phyloP scores from a whole-genome alignment of 441 rosid genomes.

The Euphorbia schlechtendalii region DNA sequence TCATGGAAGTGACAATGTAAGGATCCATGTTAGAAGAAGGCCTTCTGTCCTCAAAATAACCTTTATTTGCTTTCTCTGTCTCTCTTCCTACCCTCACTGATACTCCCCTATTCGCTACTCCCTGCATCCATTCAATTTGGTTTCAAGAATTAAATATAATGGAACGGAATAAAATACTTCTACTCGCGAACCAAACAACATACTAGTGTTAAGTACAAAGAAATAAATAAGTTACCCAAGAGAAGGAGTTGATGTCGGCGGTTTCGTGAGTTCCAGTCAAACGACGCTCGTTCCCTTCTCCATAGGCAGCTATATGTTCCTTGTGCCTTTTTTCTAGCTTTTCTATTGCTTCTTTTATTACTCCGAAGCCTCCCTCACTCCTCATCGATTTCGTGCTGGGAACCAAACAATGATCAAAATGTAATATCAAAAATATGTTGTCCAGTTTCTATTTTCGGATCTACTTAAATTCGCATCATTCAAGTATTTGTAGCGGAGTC shows the following conservation, averaged over 20 bases:
- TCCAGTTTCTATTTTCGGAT: too few relatives aligned
- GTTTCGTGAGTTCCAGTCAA: conserved; percentile 76
- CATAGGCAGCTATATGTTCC: conserved; percentile 73
- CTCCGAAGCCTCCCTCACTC: conserved; percentile 46
- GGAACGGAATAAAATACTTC: too few relatives aligned
- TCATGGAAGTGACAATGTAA: conserved; percentile 62
- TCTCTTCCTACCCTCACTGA: conserved; percentile 76
- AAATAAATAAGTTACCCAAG: conserved; percentile 37
- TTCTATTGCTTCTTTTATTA: conserved; percentile 65
- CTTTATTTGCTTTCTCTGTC: conserved; percentile 43
- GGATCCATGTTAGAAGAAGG: conserved; percentile 85
- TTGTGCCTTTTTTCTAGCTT: conserved; percentile 52
- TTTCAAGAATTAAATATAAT: too few relatives aligned
- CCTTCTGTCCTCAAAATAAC: conserved; percentile 75
- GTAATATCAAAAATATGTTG: too few relatives aligned
- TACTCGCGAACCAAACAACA: too few relatives aligned
- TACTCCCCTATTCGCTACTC: conserved; percentile 78
- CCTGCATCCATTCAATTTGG: conserved; percentile 27
- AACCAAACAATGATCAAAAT: too few relatives aligned
- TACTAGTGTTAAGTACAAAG: too few relatives aligned
- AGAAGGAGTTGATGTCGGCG: conserved; percentile 64
- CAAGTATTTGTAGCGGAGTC: too few relatives aligned
- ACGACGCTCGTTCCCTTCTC: conserved; percentile 71
- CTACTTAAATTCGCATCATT: too few relatives aligned
- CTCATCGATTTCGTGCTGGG: conserved; percentile 81